Evolutionary conservation across 176 grass and related monocot genomes (phyloP), one percentile per base, ranked within the genome.

Genomic region (Aegilops speltoides): DNA sequence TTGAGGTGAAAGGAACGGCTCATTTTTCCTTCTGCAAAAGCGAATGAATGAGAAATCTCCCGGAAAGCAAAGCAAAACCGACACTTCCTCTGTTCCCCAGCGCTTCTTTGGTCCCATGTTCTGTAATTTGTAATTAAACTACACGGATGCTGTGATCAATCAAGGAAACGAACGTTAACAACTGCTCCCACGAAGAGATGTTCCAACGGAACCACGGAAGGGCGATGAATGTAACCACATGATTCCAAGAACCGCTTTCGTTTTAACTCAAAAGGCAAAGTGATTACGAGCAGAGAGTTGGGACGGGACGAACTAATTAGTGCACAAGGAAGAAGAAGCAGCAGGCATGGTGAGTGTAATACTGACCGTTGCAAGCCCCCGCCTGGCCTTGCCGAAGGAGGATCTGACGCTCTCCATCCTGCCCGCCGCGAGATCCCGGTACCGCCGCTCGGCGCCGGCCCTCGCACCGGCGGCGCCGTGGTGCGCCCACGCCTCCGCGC

Each of bases 401-500:
- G 84, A 86, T 83, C 84, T 90, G 63, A 90, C 79, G 84, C 88
- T 90, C 38, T 78, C 84, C 79, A 83, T 64, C 88, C 84, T 54
- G 5, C 40, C 46, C 64, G 13, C 31, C 64, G 88, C 88, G 83
- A 90, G 83, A 72, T 90, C 88, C 83, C 54, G 43, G 79, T 86
- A 90, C 79, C 64, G 84, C 37, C 88, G 79, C 84, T 86, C 88
- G 31, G 79, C 84, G 50, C 19, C 76, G 54, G 20, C 2, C 50
- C 50, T 63, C 2, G 31, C 31, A 1, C 48, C 88, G 48, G 6
- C 73, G 45, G 45, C 16, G 20, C 25, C 26, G 85, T 79, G 31
- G 46, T 70, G 77, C 13, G 77, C 63, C 73, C 45, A 77, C 16
- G 46, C 73, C 10, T 77, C 26, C 0, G 74, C 46, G 74, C 74